Conservation (phyloP, 2,329 filamentous ascomycete genomes). For the Ilyonectria destructans region DNA sequence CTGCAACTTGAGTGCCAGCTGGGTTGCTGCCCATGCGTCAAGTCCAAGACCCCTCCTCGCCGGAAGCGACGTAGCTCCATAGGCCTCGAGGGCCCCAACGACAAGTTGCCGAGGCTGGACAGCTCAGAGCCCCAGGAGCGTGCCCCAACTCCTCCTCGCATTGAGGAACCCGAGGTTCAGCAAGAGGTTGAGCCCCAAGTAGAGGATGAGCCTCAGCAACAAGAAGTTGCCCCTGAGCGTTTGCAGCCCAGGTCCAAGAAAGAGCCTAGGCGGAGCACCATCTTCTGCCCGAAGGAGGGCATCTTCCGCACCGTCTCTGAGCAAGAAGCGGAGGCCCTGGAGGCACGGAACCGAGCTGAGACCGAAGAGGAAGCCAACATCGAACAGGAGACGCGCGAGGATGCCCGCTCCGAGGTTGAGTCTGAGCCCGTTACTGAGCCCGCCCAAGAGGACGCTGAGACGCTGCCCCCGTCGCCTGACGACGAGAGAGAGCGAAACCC, state of each 20-base stretch:
- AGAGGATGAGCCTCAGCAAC: slow-evolving; percentile 24
- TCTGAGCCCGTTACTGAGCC: slow-evolving; percentile 17
- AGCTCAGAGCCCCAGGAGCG: slow-evolving; percentile 47
- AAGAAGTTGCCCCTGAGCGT: slow-evolving; percentile 39
- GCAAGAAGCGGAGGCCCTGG: slow-evolving; percentile 64
- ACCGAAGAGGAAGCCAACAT: slow-evolving; percentile 38
- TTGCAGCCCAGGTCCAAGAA: slow-evolving; percentile 52
- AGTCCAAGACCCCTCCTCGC: slow-evolving; percentile 47
- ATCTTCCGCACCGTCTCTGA: slow-evolving; percentile 75
- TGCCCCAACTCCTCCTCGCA: slow-evolving; percentile 31
- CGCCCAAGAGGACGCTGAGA: slow-evolving; percentile 27
- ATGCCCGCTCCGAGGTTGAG: slow-evolving; percentile 30
- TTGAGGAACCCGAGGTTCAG: slow-evolving; percentile 40
- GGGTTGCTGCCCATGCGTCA: slow-evolving; percentile 75
- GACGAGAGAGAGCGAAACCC: slow-evolving; percentile 56
- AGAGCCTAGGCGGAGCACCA: slow-evolving; percentile 65
- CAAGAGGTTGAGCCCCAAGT: slow-evolving; percentile 19
- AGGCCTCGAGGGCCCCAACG: slow-evolving; percentile 45
- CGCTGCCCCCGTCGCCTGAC: slow-evolving; percentile 53
- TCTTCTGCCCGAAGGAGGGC: slow-evolving; percentile 75
- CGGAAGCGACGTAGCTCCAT: slow-evolving; percentile 46
- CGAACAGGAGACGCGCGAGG: background rate
- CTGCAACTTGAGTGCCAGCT: slow-evolving; percentile 83
- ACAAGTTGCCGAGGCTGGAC: slow-evolving; percentile 57
- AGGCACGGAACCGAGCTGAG: slow-evolving; percentile 50